A percentile compares a stretch with the other conserved stretches of the same genome.
Evolutionary conservation across 2,329 filamentous ascomycete genomes (phyloP).

Genomic region (Exutisphaerella laricina): DNA sequence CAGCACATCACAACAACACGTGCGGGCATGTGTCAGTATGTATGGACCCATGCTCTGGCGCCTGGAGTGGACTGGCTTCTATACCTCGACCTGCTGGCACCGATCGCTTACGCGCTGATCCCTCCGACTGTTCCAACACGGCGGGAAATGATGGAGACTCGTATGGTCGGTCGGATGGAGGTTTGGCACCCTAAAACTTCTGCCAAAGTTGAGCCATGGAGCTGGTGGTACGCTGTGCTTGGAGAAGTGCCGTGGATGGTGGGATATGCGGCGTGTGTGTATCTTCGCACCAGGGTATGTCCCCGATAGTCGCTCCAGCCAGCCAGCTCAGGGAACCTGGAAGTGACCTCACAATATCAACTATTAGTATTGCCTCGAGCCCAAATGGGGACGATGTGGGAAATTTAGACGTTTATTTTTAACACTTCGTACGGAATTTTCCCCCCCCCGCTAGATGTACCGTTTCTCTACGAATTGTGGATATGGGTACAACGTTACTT

Average conservation of each 20-base stretch:
- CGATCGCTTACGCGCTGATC: conserved; percentile 2
- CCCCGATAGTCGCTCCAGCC: too few species aligned
- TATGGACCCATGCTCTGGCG: conserved; percentile 6
- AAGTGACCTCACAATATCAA: too few species aligned
- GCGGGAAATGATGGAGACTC: conserved; percentile 2
- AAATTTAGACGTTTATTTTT: too few species aligned
- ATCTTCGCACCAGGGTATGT: too few species aligned
- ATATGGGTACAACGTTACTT: too few species aligned
- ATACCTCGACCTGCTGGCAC: conserved; percentile 6
- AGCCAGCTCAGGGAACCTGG: too few species aligned
- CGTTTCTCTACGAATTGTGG: too few species aligned
- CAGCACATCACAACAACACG: too few species aligned
- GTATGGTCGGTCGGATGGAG: neutral
- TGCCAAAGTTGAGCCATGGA: conserved; percentile 4
- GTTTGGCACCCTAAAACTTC: conserved; percentile 1
- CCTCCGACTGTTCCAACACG: conserved; percentile 6
- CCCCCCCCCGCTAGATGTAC: too few species aligned
- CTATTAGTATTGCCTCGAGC: too few species aligned
- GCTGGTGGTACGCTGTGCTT: neutral
- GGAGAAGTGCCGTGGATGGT: neutral
- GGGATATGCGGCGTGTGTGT: conserved; percentile 3
- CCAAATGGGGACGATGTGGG: too few species aligned
- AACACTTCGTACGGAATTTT: too few species aligned
- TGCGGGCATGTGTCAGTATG: neutral
- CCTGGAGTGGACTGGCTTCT: conserved; percentile 9